Evolutionary conservation across 331 rosid genomes (phyloP), one percentile per base, ranked within the genome.

Genomic region (Rosa hybrid): DNA sequence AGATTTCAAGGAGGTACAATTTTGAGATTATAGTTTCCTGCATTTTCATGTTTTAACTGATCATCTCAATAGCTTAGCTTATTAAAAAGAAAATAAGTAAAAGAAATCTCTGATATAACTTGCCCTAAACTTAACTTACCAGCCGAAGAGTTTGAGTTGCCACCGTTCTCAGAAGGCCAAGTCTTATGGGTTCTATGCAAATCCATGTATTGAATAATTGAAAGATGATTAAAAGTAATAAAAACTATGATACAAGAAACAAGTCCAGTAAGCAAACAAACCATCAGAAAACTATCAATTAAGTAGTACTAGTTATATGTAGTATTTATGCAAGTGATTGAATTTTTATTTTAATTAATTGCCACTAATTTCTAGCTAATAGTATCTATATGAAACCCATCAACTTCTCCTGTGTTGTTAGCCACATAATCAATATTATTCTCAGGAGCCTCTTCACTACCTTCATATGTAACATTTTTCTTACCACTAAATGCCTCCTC

Each of bases 1-100:
- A 60, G 99, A 96, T 68, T 91, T 96, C 86, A 84, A 84, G 56
- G 86, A 90, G 98, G 99, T 91, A 85, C 30, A 10, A 53, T 27
- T 78, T 59, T 81, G 54, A 71, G 51, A 59, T 81, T 44, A 48
- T 72, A 63, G 25, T 63, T 59, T 72, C 59, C 53, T 68, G 72
- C 14, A 68, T 68, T 41, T 18, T 18, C 48, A 41, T 16, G 49
- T 68, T 68, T 17, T 68, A 68, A 41, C 27, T 8, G 46, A 20
- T 39, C 70, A 64, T 64, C 12, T 27, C 41, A 30, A 16, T 7
- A 34, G 34, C 71, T 14, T 7, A 34, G 34, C 71, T 14, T 45
- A 16, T 34, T 14, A 2, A 34, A 16, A 75, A 12, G 5, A 59
- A 1, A 21, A 59, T 21, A 41, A 56, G 8, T 8, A 7, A n/a